Evolutionary conservation across 768 basidiomycete species (phyloP).

Genomic region (Phaeolepiota aurea): DNA sequence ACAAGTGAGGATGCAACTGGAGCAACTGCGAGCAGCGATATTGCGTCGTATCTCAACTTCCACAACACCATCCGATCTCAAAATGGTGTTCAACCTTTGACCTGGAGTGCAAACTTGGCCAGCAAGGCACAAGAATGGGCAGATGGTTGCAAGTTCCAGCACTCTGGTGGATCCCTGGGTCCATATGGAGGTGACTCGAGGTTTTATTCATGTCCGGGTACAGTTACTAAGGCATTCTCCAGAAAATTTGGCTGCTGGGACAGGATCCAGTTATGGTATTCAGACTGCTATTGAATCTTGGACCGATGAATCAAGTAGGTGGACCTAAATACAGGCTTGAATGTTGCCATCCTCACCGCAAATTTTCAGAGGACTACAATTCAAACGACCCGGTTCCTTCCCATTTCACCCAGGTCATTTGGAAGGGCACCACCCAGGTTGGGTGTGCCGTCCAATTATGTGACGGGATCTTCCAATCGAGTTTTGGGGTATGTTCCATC

Average conservation of each 20-base stretch:
- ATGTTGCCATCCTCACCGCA: background rate
- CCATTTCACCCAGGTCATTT: constrained; percentile 74
- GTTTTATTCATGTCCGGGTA: no score
- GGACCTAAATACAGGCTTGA: no score
- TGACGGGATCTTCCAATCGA: constrained; percentile 47
- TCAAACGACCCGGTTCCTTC: constrained; percentile 48
- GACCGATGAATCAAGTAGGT: constrained; percentile 63
- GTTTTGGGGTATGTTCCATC: constrained; percentile 38
- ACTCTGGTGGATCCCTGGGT: constrained; percentile 61
- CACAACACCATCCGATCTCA: constrained; percentile 58
- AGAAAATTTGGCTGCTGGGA: constrained; percentile 75
- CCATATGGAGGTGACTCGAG: constrained; percentile 49
- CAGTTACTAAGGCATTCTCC: no score
- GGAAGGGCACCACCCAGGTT: constrained; percentile 57
- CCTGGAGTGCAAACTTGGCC: constrained; percentile 56
- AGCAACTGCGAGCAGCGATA: constrained; percentile 29
- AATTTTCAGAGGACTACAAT: constrained; percentile 29
- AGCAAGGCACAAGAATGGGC: constrained; percentile 66
- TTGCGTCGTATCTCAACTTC: constrained; percentile 40
- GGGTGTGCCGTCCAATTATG: constrained; percentile 56
- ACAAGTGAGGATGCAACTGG: constrained; percentile 5
- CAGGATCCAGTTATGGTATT: constrained; percentile 44
- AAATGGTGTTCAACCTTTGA: constrained; percentile 56
- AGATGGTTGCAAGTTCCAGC: constrained; percentile 55
- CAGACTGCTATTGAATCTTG: constrained; percentile 44